phyloP scores from a whole-genome alignment of 2,329 filamentous ascomycete genomes.

The Ciborinia camelliae region DNA sequence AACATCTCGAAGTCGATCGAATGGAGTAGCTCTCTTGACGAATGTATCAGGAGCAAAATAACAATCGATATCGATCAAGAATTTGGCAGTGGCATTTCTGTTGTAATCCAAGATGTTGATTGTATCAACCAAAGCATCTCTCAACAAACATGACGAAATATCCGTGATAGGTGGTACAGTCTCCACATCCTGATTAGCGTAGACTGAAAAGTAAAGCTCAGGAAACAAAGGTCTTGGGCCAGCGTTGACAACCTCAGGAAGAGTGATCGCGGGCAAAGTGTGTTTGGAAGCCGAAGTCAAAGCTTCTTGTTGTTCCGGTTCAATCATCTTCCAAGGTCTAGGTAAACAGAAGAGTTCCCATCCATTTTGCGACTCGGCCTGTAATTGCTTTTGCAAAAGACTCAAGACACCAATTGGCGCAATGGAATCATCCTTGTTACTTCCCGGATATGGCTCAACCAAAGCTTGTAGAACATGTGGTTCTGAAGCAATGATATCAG shows the following conservation, averaged over 20 bases:
- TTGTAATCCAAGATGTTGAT: slow-evolving; percentile 95
- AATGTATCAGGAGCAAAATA: slow-evolving; percentile 91
- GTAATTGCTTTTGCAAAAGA: slow-evolving; percentile 81
- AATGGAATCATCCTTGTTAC: slow-evolving; percentile 59
- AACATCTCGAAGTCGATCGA: slow-evolving; percentile 77
- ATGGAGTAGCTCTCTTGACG: slow-evolving; percentile 87
- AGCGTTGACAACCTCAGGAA: slow-evolving; percentile 72
- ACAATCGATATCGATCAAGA: slow-evolving; percentile 89
- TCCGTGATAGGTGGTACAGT: slow-evolving; percentile 77
- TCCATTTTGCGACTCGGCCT: slow-evolving; percentile 66
- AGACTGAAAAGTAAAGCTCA: slow-evolving; percentile 92
- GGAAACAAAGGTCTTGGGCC: slow-evolving; percentile 80
- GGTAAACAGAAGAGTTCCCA: slow-evolving; percentile 73
- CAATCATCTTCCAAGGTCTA: slow-evolving; percentile 63
- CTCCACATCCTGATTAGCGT: slow-evolving; percentile 78
- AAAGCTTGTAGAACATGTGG: slow-evolving; percentile 80
- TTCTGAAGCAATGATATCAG: slow-evolving; percentile 88
- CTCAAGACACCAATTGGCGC: slow-evolving; percentile 70
- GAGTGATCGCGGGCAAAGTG: slow-evolving; percentile 67
- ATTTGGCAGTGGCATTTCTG: slow-evolving; percentile 79
- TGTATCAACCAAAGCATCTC: slow-evolving; percentile 84
- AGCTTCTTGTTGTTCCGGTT: slow-evolving; percentile 59
- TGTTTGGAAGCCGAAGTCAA: slow-evolving; percentile 66
- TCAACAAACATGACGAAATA: slow-evolving; percentile 77
- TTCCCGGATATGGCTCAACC: slow-evolving; percentile 77